Conservation (phyloP, 2,329 filamentous ascomycete genomes). For the Ceratocystis harringtonii region DNA sequence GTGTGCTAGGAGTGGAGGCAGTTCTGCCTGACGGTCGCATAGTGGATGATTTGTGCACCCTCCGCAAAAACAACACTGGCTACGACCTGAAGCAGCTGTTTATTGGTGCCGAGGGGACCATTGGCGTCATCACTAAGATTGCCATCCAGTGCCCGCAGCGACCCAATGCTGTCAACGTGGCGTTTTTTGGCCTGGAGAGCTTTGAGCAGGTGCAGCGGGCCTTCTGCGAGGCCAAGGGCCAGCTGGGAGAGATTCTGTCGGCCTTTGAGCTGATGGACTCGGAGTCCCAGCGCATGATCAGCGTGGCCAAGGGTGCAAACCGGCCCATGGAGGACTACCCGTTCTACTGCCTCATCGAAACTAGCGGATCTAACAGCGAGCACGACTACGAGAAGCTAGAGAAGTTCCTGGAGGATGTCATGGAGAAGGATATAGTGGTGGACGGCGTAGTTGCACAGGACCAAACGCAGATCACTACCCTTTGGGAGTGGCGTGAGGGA, state of each 20-base stretch:
- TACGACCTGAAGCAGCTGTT: constrained; percentile 97
- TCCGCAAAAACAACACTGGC: constrained; percentile 97
- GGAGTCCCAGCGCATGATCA: constrained; percentile 63
- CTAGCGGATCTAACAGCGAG: constrained; percentile 82
- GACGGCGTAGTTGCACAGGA: constrained; percentile 90
- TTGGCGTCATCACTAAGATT: constrained; percentile 83
- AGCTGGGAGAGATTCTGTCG: constrained; percentile 87
- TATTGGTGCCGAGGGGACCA: constrained; percentile 87
- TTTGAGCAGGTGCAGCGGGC: constrained; percentile 79
- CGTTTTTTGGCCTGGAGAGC: constrained; percentile 79
- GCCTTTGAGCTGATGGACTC: constrained; percentile 97
- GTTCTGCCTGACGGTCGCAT: constrained; percentile 89
- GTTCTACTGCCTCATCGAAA: constrained; percentile 95
- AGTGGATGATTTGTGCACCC: constrained; percentile 69
- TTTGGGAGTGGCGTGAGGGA: constrained; percentile 90
- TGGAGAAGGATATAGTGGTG: constrained; percentile 69
- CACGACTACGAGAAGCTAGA: constrained; percentile 90
- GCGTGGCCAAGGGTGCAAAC: constrained; percentile 58
- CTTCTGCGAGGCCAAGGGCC: constrained; percentile 75
- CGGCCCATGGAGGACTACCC: constrained; percentile 74
- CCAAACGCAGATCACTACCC: constrained; percentile 68
- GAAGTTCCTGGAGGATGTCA: constrained; percentile 77
- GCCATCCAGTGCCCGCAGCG: constrained; percentile 81
- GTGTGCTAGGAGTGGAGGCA: constrained; percentile 78
- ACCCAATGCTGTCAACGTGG: constrained; percentile 80